phyloP scores from a whole-genome alignment of 2,329 filamentous ascomycete species.

The Corynespora cassiicola region DNA sequence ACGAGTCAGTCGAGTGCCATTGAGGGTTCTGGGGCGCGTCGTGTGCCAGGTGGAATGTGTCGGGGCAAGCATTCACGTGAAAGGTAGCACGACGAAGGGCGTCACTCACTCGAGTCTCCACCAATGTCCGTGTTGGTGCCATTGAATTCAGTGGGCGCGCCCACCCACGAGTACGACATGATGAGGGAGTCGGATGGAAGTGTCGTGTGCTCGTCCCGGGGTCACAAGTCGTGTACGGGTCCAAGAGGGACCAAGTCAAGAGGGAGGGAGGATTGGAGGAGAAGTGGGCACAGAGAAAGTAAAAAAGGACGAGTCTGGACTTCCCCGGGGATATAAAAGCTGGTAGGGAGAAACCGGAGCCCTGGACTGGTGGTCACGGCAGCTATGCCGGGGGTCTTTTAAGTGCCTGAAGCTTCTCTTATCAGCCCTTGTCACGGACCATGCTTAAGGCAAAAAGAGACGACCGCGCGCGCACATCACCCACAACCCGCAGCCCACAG shows the following conservation, averaged over 20 bases:
- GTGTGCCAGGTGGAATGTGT: slow-evolving; percentile 1
- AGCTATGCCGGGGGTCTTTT: slow-evolving; percentile 38
- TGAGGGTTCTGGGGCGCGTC: not conserved
- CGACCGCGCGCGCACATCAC: too few relatives aligned
- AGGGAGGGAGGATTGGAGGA: slow-evolving; percentile 16
- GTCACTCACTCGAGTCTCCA: slow-evolving; percentile 77
- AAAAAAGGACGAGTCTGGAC: slow-evolving; percentile 23
- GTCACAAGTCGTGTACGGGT: slow-evolving; percentile 6
- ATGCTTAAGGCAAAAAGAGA: slow-evolving; percentile 40
- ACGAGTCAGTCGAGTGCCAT: slow-evolving; percentile 8
- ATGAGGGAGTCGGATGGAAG: slow-evolving; percentile 20
- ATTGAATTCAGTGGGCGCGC: slow-evolving; percentile 55
- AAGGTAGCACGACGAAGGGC: slow-evolving; percentile 14
- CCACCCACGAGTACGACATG: slow-evolving; percentile 59
- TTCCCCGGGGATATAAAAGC: slow-evolving; percentile 38
- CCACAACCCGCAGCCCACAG: slow-evolving; percentile 39
- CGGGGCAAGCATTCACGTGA: slow-evolving; percentile 25
- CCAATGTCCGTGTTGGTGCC: slow-evolving; percentile 67
- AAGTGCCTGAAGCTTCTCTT: slow-evolving; percentile 43
- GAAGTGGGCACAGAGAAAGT: slow-evolving; percentile 16
- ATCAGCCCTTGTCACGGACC: slow-evolving; percentile 45
- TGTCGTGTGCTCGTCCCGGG: slow-evolving; percentile 10
- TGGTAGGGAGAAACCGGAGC: slow-evolving; percentile 37
- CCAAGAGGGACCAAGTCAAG: slow-evolving; percentile 15
- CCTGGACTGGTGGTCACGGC: slow-evolving; percentile 33